Evolutionary conservation across 306 rosid species (phyloP).

Genomic region (Vigna angularis): DNA sequence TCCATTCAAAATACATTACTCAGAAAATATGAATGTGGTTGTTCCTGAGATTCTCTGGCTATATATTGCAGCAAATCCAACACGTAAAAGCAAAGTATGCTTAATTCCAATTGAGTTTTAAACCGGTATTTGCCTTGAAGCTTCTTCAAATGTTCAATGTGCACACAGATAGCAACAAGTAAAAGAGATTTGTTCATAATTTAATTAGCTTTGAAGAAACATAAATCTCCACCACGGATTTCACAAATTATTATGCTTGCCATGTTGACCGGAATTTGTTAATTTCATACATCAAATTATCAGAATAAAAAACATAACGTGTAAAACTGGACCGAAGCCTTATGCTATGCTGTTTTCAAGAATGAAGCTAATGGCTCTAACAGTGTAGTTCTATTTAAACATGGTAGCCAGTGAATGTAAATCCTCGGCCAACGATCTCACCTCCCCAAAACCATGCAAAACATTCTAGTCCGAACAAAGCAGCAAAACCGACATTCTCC

Average conservation of each 20-base stretch:
- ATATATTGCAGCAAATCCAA: constrained; percentile 19
- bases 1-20: too few relatives aligned
- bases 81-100: not conserved
- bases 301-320: constrained; percentile 17
- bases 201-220: constrained; percentile 29
- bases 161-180: not conserved
- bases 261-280: constrained; percentile 9
- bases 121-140: not conserved
- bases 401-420: constrained; percentile 61
- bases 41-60: constrained; percentile 31
- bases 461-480: constrained; percentile 62
- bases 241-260: constrained; percentile 43
- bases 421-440: constrained; percentile 60
- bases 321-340: not conserved
- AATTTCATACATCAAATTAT: constrained; percentile 24
- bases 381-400: constrained; percentile 37
- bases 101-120: constrained; percentile 1
- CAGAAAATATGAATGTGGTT: constrained; percentile 1
- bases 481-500: constrained; percentile 50
- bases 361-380: constrained; percentile 20
- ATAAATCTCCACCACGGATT: constrained; percentile 15
- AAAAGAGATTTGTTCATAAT: not conserved
- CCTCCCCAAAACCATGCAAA: constrained; percentile 64
- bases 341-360: not conserved
- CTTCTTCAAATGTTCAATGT: constrained; percentile 14